A percentile compares a stretch with the other conserved stretches of the same genome.
Evolutionary conservation across 1,139 yeast genomes (phyloP).

Genomic region (Diutina ranongensis): DNA sequence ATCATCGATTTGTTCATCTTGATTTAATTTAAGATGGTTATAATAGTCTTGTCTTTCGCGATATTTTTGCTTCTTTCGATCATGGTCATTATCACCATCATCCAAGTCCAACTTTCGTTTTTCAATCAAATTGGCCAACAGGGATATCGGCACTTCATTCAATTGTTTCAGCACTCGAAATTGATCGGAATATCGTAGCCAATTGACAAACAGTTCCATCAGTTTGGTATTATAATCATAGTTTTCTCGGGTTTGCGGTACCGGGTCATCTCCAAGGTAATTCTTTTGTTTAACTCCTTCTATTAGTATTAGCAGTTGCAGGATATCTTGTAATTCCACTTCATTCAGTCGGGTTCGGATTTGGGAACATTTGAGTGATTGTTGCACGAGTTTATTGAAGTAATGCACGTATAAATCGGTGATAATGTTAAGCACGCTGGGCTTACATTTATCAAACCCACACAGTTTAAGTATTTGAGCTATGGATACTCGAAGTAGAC

Average conservation of each 20-base stretch:
- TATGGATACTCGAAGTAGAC: constrained; percentile 1
- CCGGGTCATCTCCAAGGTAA: not conserved
- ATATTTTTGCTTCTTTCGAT: constrained; percentile 12
- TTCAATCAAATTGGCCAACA: constrained; percentile 26
- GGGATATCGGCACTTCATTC: constrained; percentile 21
- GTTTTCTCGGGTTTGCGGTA: constrained; percentile 4
- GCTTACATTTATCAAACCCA: constrained; percentile 5
- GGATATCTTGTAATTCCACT: not conserved
- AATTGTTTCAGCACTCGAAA: constrained; percentile 17
- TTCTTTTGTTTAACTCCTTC: not conserved
- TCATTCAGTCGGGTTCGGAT: not conserved
- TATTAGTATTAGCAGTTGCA: constrained; percentile 1
- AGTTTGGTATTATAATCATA: constrained; percentile 26
- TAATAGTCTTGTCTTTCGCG: constrained; percentile 27
- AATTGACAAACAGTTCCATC: constrained; percentile 24
- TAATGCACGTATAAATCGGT: constrained; percentile 4
- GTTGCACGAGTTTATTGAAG: not conserved
- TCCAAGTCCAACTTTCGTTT: constrained; percentile 19
- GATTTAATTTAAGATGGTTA: constrained; percentile 22
- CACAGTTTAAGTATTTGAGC: constrained; percentile 3
- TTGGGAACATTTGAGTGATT: constrained; percentile 1
- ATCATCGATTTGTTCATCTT: constrained; percentile 20
- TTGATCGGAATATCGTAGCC: constrained; percentile 24
- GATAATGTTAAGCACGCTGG: not conserved
- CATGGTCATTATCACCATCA: constrained; percentile 10